Evolutionary conservation across 306 rosid species (phyloP).

Genomic region (Begonia loranthoides): DNA sequence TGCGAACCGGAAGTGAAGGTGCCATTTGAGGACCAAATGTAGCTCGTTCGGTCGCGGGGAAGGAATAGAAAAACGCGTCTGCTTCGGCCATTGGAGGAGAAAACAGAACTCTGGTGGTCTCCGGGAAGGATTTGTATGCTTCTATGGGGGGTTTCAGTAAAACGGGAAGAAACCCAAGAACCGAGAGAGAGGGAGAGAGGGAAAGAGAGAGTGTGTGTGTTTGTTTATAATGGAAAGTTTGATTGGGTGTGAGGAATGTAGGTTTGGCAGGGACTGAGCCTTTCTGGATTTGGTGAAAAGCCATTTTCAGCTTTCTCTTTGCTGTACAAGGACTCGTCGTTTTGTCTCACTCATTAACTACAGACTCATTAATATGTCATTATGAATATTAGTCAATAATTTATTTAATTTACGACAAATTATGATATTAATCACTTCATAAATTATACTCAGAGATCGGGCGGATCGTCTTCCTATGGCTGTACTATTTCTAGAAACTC

Average conservation of each 20-base stretch:
- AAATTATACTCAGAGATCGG: too few species aligned
- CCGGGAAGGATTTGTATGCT: background rate
- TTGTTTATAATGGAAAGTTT: background rate
- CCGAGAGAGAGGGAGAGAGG: background rate
- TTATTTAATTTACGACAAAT: too few species aligned
- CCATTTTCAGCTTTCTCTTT: background rate
- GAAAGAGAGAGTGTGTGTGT: background rate
- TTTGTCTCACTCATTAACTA: background rate
- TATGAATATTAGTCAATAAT: too few species aligned
- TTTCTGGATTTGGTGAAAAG: background rate
- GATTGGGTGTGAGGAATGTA: background rate
- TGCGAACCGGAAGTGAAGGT: slow-evolving; percentile 24
- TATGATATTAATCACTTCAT: too few species aligned
- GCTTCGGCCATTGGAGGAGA: slow-evolving; percentile 31
- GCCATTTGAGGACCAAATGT: slow-evolving; percentile 32
- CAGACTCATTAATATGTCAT: too few species aligned
- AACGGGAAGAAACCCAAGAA: background rate
- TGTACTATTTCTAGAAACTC: too few species aligned
- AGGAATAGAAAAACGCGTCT: slow-evolving; percentile 9
- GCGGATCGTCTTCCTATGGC: too few species aligned
- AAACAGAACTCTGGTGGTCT: background rate
- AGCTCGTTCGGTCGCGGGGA: slow-evolving; percentile 24
- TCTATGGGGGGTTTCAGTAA: background rate
- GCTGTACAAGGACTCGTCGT: background rate
- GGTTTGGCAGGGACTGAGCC: background rate